Conservation (phyloP, 257 asterid genomes). For the Sherardia arvensis region DNA sequence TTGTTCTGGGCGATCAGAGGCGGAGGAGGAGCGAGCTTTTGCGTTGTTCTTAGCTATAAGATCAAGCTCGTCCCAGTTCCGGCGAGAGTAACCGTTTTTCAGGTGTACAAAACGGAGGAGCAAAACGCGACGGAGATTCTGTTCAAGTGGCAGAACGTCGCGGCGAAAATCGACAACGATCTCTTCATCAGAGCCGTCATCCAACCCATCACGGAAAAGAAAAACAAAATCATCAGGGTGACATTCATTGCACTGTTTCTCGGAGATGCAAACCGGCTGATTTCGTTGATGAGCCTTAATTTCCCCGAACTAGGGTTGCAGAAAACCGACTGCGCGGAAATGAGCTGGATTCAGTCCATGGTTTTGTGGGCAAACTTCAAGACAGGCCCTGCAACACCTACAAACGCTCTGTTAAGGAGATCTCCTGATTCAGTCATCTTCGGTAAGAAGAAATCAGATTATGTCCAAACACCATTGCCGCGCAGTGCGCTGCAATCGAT, state of each 20-base stretch:
- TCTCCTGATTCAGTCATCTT: slow-evolving; percentile 1
- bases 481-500: slow-evolving; percentile 5
- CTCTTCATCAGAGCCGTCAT: slow-evolving; percentile 18
- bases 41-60: slow-evolving; percentile 10
- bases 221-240: background rate
- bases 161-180: slow-evolving; percentile 8
- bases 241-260: slow-evolving; percentile 9
- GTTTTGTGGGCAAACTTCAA: slow-evolving; percentile 27
- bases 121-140: slow-evolving; percentile 2
- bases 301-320: slow-evolving; percentile 13
- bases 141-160: slow-evolving; percentile 11
- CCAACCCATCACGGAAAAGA: slow-evolving; percentile 1
- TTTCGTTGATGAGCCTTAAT: background rate
- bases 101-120: background rate
- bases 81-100: background rate
- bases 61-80: slow-evolving; percentile 14
- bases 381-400: background rate
- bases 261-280: slow-evolving; percentile 10
- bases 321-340: slow-evolving; percentile 13
- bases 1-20: slow-evolving; percentile 24
- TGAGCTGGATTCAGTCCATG: slow-evolving; percentile 31
- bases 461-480: background rate
- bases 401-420: background rate
- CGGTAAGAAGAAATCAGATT: slow-evolving; percentile 12
- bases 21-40: slow-evolving; percentile 18